These are phyloP conservation scores for Coprinopsis cinerea DNA, from an alignment of 768 basidiomycete genomes.

Conservation along the genomic window DNA sequence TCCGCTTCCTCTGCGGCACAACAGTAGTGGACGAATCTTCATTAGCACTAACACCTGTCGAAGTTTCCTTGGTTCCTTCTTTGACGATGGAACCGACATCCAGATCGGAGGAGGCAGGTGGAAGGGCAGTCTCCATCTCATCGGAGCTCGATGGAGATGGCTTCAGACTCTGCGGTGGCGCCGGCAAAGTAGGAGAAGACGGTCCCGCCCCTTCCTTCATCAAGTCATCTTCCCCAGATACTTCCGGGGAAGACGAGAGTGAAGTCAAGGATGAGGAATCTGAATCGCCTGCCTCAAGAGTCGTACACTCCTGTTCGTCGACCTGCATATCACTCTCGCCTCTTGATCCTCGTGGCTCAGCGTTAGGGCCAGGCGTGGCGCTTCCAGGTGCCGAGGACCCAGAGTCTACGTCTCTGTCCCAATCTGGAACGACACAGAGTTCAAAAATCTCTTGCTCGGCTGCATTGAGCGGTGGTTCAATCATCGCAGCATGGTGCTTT, in stretches of 20 bases:
- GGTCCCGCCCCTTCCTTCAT: background rate
- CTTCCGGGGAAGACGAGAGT: conserved; percentile 8
- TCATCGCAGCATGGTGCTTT: conserved; percentile 17
- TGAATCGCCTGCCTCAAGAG: conserved; percentile 5
- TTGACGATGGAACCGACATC: background rate
- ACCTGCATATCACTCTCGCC: conserved; percentile 3
- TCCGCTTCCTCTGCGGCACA: conserved; percentile 1
- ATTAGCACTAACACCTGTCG: too few relatives aligned
- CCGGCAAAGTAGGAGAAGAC: background rate
- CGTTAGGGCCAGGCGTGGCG: background rate
- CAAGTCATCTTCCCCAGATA: background rate
- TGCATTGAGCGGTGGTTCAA: conserved; percentile 56
- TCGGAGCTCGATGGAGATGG: background rate
- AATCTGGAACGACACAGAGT: conserved; percentile 55
- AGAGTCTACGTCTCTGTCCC: conserved; percentile 31
- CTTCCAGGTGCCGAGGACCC: background rate
- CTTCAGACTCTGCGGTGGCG: conserved; percentile 5
- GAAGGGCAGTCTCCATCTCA: background rate
- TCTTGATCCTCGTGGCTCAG: conserved; percentile 3
- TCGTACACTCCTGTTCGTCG: conserved; percentile 10
- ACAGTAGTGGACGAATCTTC: background rate
- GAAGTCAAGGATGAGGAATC: conserved; percentile 9
- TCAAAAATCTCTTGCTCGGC: conserved; percentile 70
- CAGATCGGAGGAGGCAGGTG: background rate
- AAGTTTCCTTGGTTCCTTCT: too few relatives aligned